Percentiles rank a stretch among this genome's conserved stretches.
Evolutionary conservation across 2,329 filamentous ascomycete genomes (phyloP).

Genomic region (Dendrostoma leiphaemia): DNA sequence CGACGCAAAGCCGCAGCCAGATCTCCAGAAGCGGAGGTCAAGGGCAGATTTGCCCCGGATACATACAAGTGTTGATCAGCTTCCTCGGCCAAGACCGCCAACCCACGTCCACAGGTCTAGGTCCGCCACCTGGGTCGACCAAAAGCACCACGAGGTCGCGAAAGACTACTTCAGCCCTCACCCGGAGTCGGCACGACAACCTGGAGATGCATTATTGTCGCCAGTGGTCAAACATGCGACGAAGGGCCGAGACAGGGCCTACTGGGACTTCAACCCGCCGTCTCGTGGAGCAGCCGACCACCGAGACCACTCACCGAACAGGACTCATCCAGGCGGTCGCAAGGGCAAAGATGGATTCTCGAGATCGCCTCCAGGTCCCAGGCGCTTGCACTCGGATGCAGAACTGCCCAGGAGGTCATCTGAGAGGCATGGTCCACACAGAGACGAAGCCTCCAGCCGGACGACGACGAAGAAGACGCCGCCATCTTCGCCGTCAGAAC

Average conservation of each 20-base stretch:
- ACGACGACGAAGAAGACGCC: conserved; percentile 12
- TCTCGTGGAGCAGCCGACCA: conserved; percentile 3
- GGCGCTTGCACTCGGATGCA: conserved; percentile 32
- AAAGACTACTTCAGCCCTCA: conserved; percentile 32
- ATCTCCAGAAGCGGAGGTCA: conserved; percentile 31
- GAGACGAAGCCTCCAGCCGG: conserved; percentile 17
- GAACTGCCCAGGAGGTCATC: conserved; percentile 20
- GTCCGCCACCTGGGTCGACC: conserved; percentile 31
- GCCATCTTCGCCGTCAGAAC: conserved; percentile 20
- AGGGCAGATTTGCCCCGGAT: conserved; percentile 43
- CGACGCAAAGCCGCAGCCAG: conserved; percentile 22
- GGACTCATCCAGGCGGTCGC: conserved; percentile 19
- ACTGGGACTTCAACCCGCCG: conserved; percentile 31
- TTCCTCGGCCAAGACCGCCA: conserved; percentile 28
- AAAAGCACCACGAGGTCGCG: conserved; percentile 21
- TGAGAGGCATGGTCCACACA: conserved; percentile 15
- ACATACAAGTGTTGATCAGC: conserved; percentile 37
- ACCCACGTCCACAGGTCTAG: conserved; percentile 27
- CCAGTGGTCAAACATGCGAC: conserved; percentile 41
- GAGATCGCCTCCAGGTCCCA: conserved; percentile 23
- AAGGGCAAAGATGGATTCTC: conserved; percentile 13
- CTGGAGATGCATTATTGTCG: conserved; percentile 37
- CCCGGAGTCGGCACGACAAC: conserved; percentile 21
- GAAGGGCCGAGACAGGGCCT: conserved; percentile 41
- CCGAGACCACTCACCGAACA: conserved; percentile 12